Base-by-base conservation (phyloP, 441 rosid genomes). In the Pelargonium australe region DNA sequence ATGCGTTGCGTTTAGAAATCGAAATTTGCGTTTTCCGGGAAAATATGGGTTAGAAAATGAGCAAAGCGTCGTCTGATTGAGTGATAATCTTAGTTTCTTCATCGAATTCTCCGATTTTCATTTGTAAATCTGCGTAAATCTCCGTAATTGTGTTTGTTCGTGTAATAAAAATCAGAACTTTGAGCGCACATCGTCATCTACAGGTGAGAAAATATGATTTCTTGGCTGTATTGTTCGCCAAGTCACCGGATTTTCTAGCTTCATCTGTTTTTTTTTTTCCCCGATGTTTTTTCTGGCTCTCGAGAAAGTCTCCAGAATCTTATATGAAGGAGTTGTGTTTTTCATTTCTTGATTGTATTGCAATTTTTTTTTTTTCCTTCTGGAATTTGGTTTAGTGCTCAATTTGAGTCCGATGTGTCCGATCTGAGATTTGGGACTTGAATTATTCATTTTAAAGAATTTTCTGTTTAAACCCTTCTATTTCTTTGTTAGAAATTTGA, bases 1-100 rank as follows among this genome's bases (percentile, higher is more conserved):
- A 72, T 76, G 70, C 70, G 55, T 75, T 43, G 75, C 72, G 78
- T 76, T 79, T 80, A 13, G 73, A 73, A 64, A 28, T 28, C 61
- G 25, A 28, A 25, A 62, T 7, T 55, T 55, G 23, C 11, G 23
- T 14, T 55, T 55, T 16, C 61, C 23, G 9, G 61, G 61, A 55
- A 55, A 55, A 14, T 55, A 55, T 55, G 61, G 61, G 61, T 55
- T 55, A 55, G 61, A 55, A 55, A 55, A 16, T 55, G 61, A 55
- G 16, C 14, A 0, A 13, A n/a, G n/a, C 14, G 14, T 49, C 14
- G 13, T n/a, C 14, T 49, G 34, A 28, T 11, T 49, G 57, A 5
- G 5, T 49, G 14, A 49, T 11, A 49, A 49, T 49, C 16, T 49
- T 49, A 13, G 57, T 11, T 49, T 49, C 16, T 49, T 11, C 57